phyloP scores from a whole-genome alignment of 495 filamentous ascomycete species.

The Tetracladium setigerum region DNA sequence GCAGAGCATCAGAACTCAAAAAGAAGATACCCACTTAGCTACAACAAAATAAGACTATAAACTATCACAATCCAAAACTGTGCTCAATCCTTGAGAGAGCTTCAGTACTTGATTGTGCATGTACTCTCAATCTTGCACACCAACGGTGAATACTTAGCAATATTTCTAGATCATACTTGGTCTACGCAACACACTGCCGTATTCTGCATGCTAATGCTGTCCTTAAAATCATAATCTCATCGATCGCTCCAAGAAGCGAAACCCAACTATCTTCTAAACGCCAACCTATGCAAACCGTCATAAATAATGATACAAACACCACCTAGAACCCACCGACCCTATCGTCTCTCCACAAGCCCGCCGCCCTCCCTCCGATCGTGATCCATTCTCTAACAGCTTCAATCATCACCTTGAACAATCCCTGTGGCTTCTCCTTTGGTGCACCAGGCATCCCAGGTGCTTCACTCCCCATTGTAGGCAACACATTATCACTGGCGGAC shows the following conservation, averaged over 20 bases:
- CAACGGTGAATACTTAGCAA: background rate
- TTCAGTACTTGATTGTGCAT: too few relatives aligned
- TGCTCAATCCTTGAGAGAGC: too few relatives aligned
- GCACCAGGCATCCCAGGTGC: slow-evolving; percentile 29
- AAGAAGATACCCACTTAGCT: too few relatives aligned
- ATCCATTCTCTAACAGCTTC: slow-evolving; percentile 68
- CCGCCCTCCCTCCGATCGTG: slow-evolving; percentile 59
- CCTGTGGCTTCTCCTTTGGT: slow-evolving; percentile 54
- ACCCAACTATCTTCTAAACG: too few relatives aligned
- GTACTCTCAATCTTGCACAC: too few relatives aligned
- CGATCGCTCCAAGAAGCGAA: too few relatives aligned
- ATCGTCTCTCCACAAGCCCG: slow-evolving; percentile 42
- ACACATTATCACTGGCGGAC: slow-evolving; percentile 86
- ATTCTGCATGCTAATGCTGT: background rate
- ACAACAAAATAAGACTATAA: too few relatives aligned
- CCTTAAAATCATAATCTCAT: background rate
- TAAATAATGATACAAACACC: too few relatives aligned
- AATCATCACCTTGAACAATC: slow-evolving; percentile 85
- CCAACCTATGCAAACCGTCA: too few relatives aligned
- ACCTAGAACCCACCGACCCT: slow-evolving; percentile 12
- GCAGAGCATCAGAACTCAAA: too few relatives aligned
- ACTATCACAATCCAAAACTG: too few relatives aligned
- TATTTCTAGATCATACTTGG: background rate
- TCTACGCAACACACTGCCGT: background rate
- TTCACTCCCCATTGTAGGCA: slow-evolving; percentile 69